Conservation (phyloP, 1,139 yeast species). For the Candida albicans region DNA sequence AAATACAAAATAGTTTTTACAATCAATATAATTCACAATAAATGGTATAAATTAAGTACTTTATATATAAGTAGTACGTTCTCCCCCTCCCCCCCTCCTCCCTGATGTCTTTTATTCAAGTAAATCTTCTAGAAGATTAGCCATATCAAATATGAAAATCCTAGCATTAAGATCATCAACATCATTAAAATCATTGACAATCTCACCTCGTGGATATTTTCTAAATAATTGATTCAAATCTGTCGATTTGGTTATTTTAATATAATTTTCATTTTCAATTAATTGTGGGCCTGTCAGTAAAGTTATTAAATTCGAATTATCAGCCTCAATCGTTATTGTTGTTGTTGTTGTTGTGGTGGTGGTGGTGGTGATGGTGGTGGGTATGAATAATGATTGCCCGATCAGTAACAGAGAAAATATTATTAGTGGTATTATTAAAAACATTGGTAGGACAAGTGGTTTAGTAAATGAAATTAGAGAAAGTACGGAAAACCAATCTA, state of each 20-base stretch:
- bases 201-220: conserved; percentile 9
- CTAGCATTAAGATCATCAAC: no score
- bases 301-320: neutral
- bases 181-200: conserved; percentile 10
- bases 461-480: no score
- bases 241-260: neutral
- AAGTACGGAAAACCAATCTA: no score
- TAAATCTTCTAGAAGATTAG: conserved; percentile 1
- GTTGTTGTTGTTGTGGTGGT: no score
- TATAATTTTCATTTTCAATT: conserved; percentile 1
- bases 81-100: no score
- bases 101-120: neutral
- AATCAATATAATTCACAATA: no score
- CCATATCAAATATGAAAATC: conserved; percentile 10
- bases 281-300: neutral
- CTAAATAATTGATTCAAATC: conserved; percentile 1
- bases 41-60: no score
- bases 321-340: neutral
- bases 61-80: neutral
- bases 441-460: no score
- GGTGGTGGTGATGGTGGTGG: no score
- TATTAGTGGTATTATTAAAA: no score
- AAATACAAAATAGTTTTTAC: no score
- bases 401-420: neutral
- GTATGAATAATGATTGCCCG: neutral